Evolutionary conservation across 805 yeast species (phyloP).

Genomic region (Monosporozyma aerobia): DNA sequence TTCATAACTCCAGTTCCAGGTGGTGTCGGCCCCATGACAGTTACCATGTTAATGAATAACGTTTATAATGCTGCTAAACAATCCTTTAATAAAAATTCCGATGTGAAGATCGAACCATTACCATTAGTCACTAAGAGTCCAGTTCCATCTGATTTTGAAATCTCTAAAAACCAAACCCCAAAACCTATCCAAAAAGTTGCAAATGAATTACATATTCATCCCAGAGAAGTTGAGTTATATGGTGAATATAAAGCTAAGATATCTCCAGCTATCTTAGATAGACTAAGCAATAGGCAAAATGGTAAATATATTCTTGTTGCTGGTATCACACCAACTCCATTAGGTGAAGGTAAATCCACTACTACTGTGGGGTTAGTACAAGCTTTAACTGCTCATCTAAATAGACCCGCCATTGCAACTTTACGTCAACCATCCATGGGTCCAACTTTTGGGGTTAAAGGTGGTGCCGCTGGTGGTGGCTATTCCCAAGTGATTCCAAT

Average conservation of each 20-base stretch:
- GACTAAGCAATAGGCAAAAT: slow-evolving; percentile 52
- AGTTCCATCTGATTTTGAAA: slow-evolving; percentile 86
- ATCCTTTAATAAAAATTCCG: slow-evolving; percentile 32
- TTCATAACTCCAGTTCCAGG: slow-evolving; percentile 95
- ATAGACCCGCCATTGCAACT: slow-evolving; percentile 78
- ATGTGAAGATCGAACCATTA: slow-evolving; percentile 45
- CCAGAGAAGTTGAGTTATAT: slow-evolving; percentile 73
- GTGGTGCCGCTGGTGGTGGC: slow-evolving; percentile 99
- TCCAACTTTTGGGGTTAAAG: slow-evolving; percentile 96
- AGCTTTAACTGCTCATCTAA: slow-evolving; percentile 86
- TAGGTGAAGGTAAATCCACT: slow-evolving; percentile 96
- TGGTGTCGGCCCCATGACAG: slow-evolving; percentile 99
- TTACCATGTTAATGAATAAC: slow-evolving; percentile 85
- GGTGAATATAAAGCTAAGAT: slow-evolving; percentile 90
- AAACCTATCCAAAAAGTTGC: slow-evolving; percentile 72
- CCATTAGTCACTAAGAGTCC: slow-evolving; percentile 49
- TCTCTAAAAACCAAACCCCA: slow-evolving; percentile 83
- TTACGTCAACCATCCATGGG: slow-evolving; percentile 99
- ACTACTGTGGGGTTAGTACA: slow-evolving; percentile 96
- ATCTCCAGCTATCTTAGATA: slow-evolving; percentile 55
- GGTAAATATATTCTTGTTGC: slow-evolving; percentile 90
- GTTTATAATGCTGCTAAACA: slow-evolving; percentile 71
- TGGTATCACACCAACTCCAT: slow-evolving; percentile 96
- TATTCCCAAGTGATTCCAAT: slow-evolving; percentile 96
- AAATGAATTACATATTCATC: slow-evolving; percentile 68